Evolutionary conservation across 257 asterid species (phyloP).

Genomic region (Rauvolfia tetraphylla): DNA sequence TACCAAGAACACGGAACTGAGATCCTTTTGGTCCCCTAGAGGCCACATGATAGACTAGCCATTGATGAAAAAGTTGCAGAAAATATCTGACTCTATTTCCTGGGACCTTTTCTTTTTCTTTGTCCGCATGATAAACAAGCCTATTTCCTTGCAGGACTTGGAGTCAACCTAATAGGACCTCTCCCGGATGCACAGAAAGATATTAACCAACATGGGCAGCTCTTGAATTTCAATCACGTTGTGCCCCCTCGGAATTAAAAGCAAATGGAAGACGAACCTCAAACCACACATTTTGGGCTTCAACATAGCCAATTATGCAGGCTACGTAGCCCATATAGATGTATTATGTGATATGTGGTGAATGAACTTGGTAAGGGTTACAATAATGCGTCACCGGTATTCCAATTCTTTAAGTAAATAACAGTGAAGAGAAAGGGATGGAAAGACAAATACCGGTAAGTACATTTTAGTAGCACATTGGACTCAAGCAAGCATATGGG

Average conservation of each 20-base stretch:
- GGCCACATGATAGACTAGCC: conserved; percentile 16
- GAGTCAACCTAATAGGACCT: no score
- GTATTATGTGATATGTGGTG: no score
- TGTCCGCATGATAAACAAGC: background rate
- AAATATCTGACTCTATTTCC: background rate
- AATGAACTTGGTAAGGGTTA: no score
- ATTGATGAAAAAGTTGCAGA: conserved; percentile 6
- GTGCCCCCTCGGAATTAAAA: no score
- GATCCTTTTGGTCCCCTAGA: conserved; percentile 30
- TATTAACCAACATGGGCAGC: background rate
- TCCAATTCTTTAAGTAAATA: background rate
- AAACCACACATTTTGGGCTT: no score
- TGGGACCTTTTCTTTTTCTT: background rate
- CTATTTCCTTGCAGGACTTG: no score
- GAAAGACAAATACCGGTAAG: background rate
- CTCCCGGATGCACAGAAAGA: background rate
- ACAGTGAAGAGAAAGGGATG: background rate
- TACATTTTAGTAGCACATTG: background rate
- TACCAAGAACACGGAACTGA: background rate
- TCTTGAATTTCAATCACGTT: no score
- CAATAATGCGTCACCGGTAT: no score
- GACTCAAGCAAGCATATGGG: background rate
- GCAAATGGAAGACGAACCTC: no score
- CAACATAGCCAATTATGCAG: no score
- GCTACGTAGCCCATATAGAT: no score